These are phyloP conservation scores for Aspergillus egyptiacus DNA, from an alignment of 495 filamentous ascomycete genomes.

Conservation along the genomic window DNA sequence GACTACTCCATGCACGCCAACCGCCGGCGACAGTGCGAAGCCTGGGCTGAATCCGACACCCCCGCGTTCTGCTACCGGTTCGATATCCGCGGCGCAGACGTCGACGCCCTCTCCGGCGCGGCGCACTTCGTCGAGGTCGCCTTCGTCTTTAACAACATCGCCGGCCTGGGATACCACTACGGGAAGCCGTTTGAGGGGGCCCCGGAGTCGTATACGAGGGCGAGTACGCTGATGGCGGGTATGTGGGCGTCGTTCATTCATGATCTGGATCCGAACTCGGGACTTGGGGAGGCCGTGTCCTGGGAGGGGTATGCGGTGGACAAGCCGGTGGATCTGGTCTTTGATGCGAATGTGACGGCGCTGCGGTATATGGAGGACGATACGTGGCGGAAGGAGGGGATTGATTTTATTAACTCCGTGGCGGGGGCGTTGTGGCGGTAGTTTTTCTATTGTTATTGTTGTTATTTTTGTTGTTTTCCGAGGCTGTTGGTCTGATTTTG, in stretches of 20 bases:
- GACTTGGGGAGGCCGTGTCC: too few species aligned
- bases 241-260: conserved; percentile 41
- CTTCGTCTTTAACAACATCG: conserved; percentile 55
- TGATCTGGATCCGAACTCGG: too few species aligned
- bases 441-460: too few species aligned
- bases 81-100: conserved; percentile 43
- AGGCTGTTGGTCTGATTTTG: too few species aligned
- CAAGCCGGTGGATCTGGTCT: too few species aligned
- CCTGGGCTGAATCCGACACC: conserved; percentile 40
- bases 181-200: conserved; percentile 43
- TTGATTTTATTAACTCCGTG: too few species aligned
- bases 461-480: too few species aligned
- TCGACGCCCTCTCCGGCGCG: conserved; percentile 31
- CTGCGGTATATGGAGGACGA: too few species aligned
- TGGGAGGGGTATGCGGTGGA: too few species aligned
- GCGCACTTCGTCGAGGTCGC: conserved; percentile 59
- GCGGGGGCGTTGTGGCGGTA: too few species aligned
- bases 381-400: too few species aligned
- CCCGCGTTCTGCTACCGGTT: conserved; percentile 60
- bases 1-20: conserved; percentile 52
- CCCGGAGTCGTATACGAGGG: conserved; percentile 36
- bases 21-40: conserved; percentile 48
- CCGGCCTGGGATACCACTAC: conserved; percentile 45
- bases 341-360: too few species aligned
- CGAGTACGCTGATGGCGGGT: conserved; percentile 48